Percentiles rank a stretch among this genome's conserved stretches.
Evolutionary conservation across 192 early-diverging fungal species (phyloP).

Genomic region (Thamnidium elegans): DNA sequence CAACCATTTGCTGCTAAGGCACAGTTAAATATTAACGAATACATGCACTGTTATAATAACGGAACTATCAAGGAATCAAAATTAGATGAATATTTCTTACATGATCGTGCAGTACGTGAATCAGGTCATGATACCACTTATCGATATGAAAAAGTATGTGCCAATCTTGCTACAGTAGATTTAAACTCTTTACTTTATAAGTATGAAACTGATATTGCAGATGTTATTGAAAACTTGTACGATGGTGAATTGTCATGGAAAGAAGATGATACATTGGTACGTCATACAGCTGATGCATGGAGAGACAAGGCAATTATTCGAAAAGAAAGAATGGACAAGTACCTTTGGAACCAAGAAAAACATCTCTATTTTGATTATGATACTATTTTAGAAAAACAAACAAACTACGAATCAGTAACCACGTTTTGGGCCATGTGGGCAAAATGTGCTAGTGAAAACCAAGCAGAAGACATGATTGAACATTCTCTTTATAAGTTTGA

Average conservation of each 20-base stretch:
- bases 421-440: conserved; percentile 94
- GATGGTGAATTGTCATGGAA: conserved; percentile 38
- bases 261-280: conserved; percentile 32
- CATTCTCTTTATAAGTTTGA: conserved; percentile 78
- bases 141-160: conserved; percentile 87
- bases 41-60: conserved; percentile 67
- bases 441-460: conserved; percentile 65
- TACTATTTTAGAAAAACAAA: conserved; percentile 59
- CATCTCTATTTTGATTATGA: conserved; percentile 92
- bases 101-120: conserved; percentile 96
- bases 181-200: conserved; percentile 92
- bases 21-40: conserved; percentile 68
- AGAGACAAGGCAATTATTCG: conserved; percentile 59
- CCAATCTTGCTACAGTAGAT: conserved; percentile 90
- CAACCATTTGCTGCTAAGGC: conserved; percentile 71
- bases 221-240: conserved; percentile 60
- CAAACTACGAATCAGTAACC: conserved; percentile 86
- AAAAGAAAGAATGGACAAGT: conserved; percentile 66
- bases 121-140: conserved; percentile 98
- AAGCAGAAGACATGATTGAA: conserved; percentile 76
- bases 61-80: conserved; percentile 73
- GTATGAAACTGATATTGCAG: conserved; percentile 90
- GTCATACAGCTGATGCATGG: conserved; percentile 58
- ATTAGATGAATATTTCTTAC: conserved; percentile 93
- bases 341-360: conserved; percentile 81